Conservation (phyloP, 371 early-diverging fungal species). For the Mortierella sp. region DNA sequence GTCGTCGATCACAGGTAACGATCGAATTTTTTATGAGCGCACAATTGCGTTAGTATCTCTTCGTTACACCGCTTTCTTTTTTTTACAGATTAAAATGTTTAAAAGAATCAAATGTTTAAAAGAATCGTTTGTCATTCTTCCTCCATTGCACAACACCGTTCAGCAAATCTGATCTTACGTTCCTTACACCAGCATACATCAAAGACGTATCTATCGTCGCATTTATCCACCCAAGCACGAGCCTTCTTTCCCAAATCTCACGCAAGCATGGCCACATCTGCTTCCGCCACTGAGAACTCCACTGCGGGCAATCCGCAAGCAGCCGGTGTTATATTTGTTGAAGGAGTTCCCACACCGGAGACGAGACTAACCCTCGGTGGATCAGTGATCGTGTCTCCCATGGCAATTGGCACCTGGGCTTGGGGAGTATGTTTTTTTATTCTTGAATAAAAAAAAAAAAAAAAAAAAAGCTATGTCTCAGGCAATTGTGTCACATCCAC, state of each 20-base stretch:
- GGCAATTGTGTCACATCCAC: neutral
- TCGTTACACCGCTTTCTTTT: too few relatives aligned
- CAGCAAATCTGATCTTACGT: too few relatives aligned
- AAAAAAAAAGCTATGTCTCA: neutral
- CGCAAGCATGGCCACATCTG: neutral
- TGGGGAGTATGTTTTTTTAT: slow-evolving; percentile 60
- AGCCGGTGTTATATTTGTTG: slow-evolving; percentile 36
- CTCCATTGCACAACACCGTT: too few relatives aligned
- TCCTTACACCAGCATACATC: too few relatives aligned
- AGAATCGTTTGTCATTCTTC: too few relatives aligned
- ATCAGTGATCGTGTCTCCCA: slow-evolving; percentile 59
- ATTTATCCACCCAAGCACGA: too few relatives aligned
- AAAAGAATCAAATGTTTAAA: too few relatives aligned
- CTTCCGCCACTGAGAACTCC: neutral
- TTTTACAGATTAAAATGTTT: too few relatives aligned
- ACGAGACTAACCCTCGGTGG: slow-evolving; percentile 60
- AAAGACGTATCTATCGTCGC: too few relatives aligned
- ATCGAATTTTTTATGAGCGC: too few relatives aligned
- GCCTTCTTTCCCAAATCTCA: neutral
- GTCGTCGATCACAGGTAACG: too few relatives aligned
- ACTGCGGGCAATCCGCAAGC: slow-evolving; percentile 24
- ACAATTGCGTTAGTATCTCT: too few relatives aligned
- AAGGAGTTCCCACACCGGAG: slow-evolving; percentile 58
- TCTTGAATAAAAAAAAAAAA: slow-evolving; percentile 4
- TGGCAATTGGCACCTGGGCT: slow-evolving; percentile 68